phyloP scores from a whole-genome alignment of 345 rosid species.

The Gossypium raimondii region DNA sequence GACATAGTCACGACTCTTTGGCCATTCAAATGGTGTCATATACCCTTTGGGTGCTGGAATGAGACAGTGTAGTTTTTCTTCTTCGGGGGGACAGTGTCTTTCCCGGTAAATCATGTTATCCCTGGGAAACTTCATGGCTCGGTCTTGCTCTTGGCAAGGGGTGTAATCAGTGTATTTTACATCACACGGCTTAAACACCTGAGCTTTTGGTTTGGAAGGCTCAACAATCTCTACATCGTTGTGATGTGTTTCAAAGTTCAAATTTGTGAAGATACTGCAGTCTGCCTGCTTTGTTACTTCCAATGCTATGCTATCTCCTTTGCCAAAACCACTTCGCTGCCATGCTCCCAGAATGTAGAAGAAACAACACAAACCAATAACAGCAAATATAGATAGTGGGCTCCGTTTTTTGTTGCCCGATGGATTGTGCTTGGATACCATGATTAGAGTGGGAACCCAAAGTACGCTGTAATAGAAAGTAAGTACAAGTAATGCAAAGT shows the following conservation, averaged over 20 bases:
- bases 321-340: conserved; percentile 94
- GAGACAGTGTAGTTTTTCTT: conserved; percentile 79
- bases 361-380: conserved; percentile 79
- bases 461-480: conserved; percentile 7
- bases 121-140: conserved; percentile 89
- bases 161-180: conserved; percentile 74
- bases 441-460: conserved; percentile 27
- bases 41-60: conserved; percentile 94
- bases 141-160: conserved; percentile 93
- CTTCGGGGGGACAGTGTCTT: conserved; percentile 85
- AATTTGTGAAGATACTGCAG: conserved; percentile 53
- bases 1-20: conserved; percentile 88
- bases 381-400: conserved; percentile 62
- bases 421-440: conserved; percentile 59
- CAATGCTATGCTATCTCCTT: conserved; percentile 73
- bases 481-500: background rate
- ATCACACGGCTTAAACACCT: conserved; percentile 70
- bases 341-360: conserved; percentile 91
- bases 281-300: conserved; percentile 61
- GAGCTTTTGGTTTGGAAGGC: conserved; percentile 46
- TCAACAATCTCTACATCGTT: conserved; percentile 50
- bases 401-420: conserved; percentile 47
- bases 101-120: conserved; percentile 92
- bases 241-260: conserved; percentile 79
- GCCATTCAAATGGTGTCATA: conserved; percentile 90